Percentiles rank a stretch among this genome's conserved stretches.
Evolutionary conservation across 257 asterid species (phyloP).

Genomic region (Capsicum rhomboideum): DNA sequence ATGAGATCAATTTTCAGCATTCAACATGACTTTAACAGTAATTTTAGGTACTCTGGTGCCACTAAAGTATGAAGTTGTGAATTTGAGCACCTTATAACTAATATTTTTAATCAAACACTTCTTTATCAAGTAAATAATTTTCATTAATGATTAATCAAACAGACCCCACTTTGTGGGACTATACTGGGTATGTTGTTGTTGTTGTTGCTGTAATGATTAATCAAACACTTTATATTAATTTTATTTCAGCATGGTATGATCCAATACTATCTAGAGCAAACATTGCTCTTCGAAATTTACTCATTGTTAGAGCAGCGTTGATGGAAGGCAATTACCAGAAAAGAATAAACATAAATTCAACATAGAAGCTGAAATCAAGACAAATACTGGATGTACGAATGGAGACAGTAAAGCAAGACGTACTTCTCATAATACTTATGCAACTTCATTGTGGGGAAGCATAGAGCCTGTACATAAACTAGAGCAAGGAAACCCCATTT

Average conservation of each 20-base stretch:
- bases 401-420: constrained; percentile 14
- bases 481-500: constrained; percentile 75
- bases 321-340: neutral
- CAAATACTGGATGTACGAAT: neutral
- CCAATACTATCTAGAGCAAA: neutral
- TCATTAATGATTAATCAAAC: neutral
- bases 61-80: neutral
- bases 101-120: neutral
- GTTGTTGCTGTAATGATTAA: neutral
- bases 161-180: no score
- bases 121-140: neutral
- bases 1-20: neutral
- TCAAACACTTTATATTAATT: neutral
- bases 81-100: neutral
- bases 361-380: neutral
- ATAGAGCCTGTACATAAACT: constrained; percentile 66
- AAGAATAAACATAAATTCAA: neutral
- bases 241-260: neutral
- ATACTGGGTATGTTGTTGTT: no score
- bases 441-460: constrained; percentile 71
- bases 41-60: neutral
- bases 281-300: neutral
- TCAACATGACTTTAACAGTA: neutral
- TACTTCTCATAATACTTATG: constrained; percentile 70
- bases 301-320: neutral